Evolutionary conservation across 495 filamentous ascomycete species (phyloP).

Genomic region (Hyaloscypha variabilis): DNA sequence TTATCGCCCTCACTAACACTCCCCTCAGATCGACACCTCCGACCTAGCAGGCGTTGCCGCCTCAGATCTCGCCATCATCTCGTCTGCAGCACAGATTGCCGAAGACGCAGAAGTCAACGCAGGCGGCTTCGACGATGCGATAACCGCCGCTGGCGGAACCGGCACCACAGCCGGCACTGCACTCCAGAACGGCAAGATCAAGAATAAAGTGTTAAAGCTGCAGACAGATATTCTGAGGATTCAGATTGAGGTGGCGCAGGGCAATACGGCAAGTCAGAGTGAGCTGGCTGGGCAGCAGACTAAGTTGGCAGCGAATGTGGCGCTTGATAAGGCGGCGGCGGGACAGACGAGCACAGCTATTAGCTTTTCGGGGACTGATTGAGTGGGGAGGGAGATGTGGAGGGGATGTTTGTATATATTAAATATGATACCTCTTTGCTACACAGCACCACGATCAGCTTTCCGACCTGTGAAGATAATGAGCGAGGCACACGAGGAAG

Average conservation of each 20-base stretch:
- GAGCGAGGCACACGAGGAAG: too few species aligned
- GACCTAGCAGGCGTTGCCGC: slow-evolving; percentile 39
- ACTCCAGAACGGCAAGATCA: slow-evolving; percentile 50
- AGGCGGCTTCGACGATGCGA: slow-evolving; percentile 29
- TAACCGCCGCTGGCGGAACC: slow-evolving; percentile 32
- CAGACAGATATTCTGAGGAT: slow-evolving; percentile 33
- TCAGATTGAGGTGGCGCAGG: slow-evolving; percentile 26
- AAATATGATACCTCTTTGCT: neutral
- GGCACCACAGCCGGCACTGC: slow-evolving; percentile 25
- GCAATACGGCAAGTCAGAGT: slow-evolving; percentile 23
- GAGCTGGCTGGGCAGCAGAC: slow-evolving; percentile 35
- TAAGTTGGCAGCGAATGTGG: slow-evolving; percentile 48
- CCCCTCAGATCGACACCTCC: slow-evolving; percentile 38
- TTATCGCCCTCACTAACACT: slow-evolving; percentile 8
- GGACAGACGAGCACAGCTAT: slow-evolving; percentile 19
- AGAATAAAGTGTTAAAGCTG: slow-evolving; percentile 56
- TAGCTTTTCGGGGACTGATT: slow-evolving; percentile 3
- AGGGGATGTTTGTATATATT: neutral
- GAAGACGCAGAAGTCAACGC: slow-evolving; percentile 40
- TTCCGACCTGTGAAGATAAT: too few species aligned
- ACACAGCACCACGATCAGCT: neutral
- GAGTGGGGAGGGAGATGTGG: neutral
- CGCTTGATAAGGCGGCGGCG: slow-evolving; percentile 17
- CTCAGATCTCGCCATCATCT: slow-evolving; percentile 43
- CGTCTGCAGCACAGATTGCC: slow-evolving; percentile 39